Conservation (phyloP, 2,329 filamentous ascomycete genomes). For the Madurella fahalii region DNA sequence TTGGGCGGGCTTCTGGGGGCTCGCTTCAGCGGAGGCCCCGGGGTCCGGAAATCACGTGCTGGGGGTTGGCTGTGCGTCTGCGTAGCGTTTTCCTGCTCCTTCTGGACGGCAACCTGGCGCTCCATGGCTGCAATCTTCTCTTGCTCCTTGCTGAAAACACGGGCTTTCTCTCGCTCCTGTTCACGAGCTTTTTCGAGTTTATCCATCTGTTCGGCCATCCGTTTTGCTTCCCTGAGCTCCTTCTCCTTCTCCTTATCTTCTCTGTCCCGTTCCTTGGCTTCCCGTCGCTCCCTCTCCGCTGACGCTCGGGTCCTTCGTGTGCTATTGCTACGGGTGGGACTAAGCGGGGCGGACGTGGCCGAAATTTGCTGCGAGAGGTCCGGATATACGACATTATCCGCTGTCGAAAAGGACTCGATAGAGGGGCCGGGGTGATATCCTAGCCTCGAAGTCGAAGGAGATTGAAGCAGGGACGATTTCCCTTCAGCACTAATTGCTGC, state of each 20-base stretch:
- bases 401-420: conserved; percentile 43
- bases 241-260: conserved; percentile 44
- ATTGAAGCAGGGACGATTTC: conserved; percentile 51
- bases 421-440: conserved; percentile 44
- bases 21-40: conserved; percentile 28
- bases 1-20: conserved; percentile 41
- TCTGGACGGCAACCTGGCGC: conserved; percentile 49
- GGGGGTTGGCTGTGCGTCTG: conserved; percentile 11
- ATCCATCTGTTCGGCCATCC: conserved; percentile 59
- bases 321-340: conserved; percentile 39
- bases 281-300: conserved; percentile 53
- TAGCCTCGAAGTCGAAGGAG: conserved; percentile 48
- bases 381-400: conserved; percentile 41
- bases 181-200: conserved; percentile 66
- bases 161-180: conserved; percentile 28
- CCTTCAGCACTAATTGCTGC: conserved; percentile 60
- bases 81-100: conserved; percentile 41
- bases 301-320: conserved; percentile 54
- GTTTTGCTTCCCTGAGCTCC: conserved; percentile 58
- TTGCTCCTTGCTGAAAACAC: conserved; percentile 23
- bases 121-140: conserved; percentile 38
- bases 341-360: conserved; percentile 34
- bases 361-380: conserved; percentile 40
- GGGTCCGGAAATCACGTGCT: conserved; percentile 25
- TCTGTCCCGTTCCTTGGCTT: conserved; percentile 61